A percentile compares a stretch with the other conserved stretches of the same genome.
Conservation (phyloP, 176 grass and related monocot genomes). For the Oryza coarctata region DNA sequence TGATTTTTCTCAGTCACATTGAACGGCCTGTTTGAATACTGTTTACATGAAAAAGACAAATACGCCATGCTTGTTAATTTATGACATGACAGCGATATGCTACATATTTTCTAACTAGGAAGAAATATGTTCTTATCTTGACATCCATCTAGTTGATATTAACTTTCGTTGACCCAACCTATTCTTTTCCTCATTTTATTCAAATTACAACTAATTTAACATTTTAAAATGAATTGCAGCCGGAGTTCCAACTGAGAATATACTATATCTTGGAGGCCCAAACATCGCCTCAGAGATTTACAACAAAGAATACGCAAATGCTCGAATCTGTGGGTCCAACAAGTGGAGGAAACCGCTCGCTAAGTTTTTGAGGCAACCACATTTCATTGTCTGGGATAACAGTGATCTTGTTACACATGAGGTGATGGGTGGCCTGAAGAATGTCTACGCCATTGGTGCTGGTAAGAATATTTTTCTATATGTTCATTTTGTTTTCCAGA, state of each 20-base stretch:
- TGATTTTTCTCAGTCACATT: constrained; percentile 26
- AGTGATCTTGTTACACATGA: constrained; percentile 97
- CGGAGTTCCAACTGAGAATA: constrained; percentile 94
- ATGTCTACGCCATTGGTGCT: constrained; percentile 96
- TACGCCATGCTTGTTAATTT: background rate
- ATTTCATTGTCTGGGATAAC: constrained; percentile 99
- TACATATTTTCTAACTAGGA: background rate
- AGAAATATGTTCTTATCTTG: constrained; percentile 29
- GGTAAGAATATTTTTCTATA: constrained; percentile 49
- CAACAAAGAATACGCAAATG: constrained; percentile 98
- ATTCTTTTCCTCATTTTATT: background rate
- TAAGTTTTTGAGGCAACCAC: constrained; percentile 87
- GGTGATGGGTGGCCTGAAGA: constrained; percentile 97
- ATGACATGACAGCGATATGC: constrained; percentile 25
- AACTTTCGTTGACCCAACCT: background rate
- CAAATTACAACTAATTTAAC: background rate
- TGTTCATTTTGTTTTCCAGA: background rate
- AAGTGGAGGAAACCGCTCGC: constrained; percentile 91
- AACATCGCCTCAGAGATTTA: constrained; percentile 99
- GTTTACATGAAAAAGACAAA: constrained; percentile 5
- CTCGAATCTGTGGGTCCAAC: constrained; percentile 86
- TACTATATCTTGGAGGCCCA: constrained; percentile 96
- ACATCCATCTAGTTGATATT: background rate
- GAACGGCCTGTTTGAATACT: constrained; percentile 2
- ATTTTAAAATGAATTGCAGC: constrained; percentile 51